Conservation (phyloP, 345 rosid genomes). For the Luvunga scandens region DNA sequence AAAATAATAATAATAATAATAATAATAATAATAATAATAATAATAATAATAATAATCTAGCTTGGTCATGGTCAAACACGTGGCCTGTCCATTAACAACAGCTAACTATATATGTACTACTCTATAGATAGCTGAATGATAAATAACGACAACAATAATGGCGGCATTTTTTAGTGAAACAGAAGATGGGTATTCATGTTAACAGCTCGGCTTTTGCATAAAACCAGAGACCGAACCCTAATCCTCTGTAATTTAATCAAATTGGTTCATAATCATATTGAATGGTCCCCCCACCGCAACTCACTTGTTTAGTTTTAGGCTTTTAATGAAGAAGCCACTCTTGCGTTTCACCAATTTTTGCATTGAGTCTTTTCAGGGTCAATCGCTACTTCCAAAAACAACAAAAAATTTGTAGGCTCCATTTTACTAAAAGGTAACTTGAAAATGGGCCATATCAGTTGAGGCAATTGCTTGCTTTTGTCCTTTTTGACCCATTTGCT, state of each 20-base stretch:
- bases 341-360: neutral
- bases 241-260: neutral
- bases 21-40: too few species aligned
- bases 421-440: neutral
- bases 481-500: neutral
- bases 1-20: too few species aligned
- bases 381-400: neutral
- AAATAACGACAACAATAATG: neutral
- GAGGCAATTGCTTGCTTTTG: neutral
- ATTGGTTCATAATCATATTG: neutral
- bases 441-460: neutral
- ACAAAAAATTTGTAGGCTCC: constrained; percentile 1
- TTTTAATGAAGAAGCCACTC: neutral
- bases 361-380: constrained; percentile 12
- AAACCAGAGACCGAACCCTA: constrained; percentile 16
- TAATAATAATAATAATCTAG: neutral
- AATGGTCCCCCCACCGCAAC: neutral
- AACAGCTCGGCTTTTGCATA: constrained; percentile 28
- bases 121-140: neutral
- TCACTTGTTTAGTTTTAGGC: neutral
- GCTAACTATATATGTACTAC: neutral
- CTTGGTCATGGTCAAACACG: neutral
- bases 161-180: neutral
- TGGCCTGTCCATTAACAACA: neutral
- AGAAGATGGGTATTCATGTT: neutral